Percentiles rank a stretch among this genome's conserved stretches.
phyloP scores from a whole-genome alignment of 805 yeast genomes.

The Wickerhamomyces bisporus region DNA sequence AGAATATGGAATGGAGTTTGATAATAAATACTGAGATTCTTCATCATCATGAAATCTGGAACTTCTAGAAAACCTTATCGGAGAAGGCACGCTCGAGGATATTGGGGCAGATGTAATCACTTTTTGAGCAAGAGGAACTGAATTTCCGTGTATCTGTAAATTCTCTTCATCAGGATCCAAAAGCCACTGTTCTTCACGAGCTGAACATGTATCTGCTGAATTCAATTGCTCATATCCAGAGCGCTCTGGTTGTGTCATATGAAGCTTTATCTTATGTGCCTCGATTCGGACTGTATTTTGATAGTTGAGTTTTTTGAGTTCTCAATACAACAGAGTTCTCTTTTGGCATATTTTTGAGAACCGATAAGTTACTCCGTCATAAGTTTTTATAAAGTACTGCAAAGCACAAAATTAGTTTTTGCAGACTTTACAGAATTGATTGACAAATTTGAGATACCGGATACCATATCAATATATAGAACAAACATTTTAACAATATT shows the following conservation, averaged over 20 bases:
- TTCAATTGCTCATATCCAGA: background rate
- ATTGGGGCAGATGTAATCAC: slow-evolving; percentile 6
- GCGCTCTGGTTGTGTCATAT: background rate
- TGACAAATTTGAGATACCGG: too few species aligned
- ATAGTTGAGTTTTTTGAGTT: background rate
- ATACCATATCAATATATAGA: too few species aligned
- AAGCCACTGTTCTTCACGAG: slow-evolving; percentile 8
- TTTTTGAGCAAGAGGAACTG: slow-evolving; percentile 3
- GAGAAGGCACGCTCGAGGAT: slow-evolving; percentile 11
- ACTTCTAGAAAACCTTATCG: background rate
- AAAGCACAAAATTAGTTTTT: too few species aligned
- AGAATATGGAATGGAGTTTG: slow-evolving; percentile 1
- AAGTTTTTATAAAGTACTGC: too few species aligned
- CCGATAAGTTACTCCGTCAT: too few species aligned
- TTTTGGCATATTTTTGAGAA: too few species aligned
- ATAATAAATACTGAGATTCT: slow-evolving; percentile 2
- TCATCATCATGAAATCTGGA: slow-evolving; percentile 3
- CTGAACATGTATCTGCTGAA: background rate
- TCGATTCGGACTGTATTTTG: background rate
- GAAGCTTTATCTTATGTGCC: too few species aligned
- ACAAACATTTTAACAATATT: too few species aligned
- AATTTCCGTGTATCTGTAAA: slow-evolving; percentile 2
- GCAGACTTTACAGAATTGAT: too few species aligned
- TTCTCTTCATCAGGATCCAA: slow-evolving; percentile 2
- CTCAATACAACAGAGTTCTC: too few species aligned